These are phyloP conservation scores for Punctularia strigosozonata DNA, from an alignment of 768 basidiomycete species.

Conservation along the genomic window DNA sequence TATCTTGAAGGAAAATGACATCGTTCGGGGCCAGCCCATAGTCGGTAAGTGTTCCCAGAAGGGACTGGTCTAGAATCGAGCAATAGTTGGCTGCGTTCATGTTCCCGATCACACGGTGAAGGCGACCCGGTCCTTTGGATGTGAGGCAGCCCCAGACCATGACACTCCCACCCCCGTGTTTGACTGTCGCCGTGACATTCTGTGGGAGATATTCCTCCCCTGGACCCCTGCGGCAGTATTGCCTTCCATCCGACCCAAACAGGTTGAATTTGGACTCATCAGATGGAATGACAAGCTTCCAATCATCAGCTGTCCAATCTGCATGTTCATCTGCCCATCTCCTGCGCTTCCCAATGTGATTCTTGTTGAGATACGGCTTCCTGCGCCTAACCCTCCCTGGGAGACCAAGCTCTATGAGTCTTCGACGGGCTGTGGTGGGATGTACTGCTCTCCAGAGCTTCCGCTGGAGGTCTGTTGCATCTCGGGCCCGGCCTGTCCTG, in stretches of 20 bases:
- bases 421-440: too few species aligned
- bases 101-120: conserved; percentile 20
- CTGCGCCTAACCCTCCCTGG: too few species aligned
- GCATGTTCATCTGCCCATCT: too few species aligned
- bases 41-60: conserved; percentile 7
- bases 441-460: too few species aligned
- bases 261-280: conserved; percentile 2
- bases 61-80: conserved; percentile 7
- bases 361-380: too few species aligned
- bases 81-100: conserved; percentile 10
- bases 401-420: too few species aligned
- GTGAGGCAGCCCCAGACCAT: conserved; percentile 26
- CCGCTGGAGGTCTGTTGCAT: too few species aligned
- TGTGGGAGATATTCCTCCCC: not conserved
- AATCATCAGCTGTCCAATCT: too few species aligned
- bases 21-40: conserved; percentile 3
- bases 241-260: conserved; percentile 1
- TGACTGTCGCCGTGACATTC: conserved; percentile 7
- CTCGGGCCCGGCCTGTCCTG: too few species aligned
- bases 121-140: conserved; percentile 14
- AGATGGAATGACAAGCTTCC: not conserved
- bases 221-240: not conserved
- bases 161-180: conserved; percentile 23
- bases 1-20: conserved; percentile 12
- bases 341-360: too few species aligned